Base-by-base conservation (phyloP, 2,329 filamentous ascomycete species). In the Zymoseptoria pseudotritici region DNA sequence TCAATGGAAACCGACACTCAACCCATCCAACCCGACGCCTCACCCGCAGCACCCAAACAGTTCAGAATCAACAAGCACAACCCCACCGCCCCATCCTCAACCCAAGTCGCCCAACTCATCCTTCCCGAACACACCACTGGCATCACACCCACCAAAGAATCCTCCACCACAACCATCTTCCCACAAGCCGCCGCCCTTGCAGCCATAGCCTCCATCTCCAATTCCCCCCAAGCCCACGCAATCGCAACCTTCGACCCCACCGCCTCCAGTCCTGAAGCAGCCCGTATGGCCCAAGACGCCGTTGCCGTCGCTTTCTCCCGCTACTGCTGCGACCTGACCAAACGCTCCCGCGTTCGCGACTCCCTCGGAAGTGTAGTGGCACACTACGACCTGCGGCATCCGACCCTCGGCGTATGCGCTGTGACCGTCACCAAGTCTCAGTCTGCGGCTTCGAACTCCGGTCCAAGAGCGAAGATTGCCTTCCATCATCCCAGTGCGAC, bases 311-410 rank as follows among this genome's bases (percentile, higher is more conserved):
- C 86, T 36, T 87, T 87, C 0, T 84, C 88, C 70, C 80, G 82
- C 31, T 87, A 91, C 74, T 86, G 84, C 66, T 88, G 85, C 22
- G 81, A 86, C 2, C 81, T 92, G 2, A 83, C 89, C n/a, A 91
- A 86, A 83, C 73, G 68, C n/a, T 66, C 74, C 13, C 70, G 74
- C 10, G 65, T 71, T 24, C 62, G 65, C 24, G 63, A 69, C 53
- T 62, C 59, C 46, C 59, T 67, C 9, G 66, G 68, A 51, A 59
- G 65, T 4, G 65, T 69, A 21, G 68, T 64, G 2, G 76, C 77
- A 2, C 71, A 70, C 4, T 80, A 81, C 63, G 73, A 74, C 24
- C 70, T 81, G 1, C 73, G 76, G 21, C 79, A 81, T 62, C 77
- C 79, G 5, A 72, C 71, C 0, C 70, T 80, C 3, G 78, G 78